Evolutionary conservation across 1,284 basidiomycete species (phyloP).

Genomic region (Golubevia sp.): DNA sequence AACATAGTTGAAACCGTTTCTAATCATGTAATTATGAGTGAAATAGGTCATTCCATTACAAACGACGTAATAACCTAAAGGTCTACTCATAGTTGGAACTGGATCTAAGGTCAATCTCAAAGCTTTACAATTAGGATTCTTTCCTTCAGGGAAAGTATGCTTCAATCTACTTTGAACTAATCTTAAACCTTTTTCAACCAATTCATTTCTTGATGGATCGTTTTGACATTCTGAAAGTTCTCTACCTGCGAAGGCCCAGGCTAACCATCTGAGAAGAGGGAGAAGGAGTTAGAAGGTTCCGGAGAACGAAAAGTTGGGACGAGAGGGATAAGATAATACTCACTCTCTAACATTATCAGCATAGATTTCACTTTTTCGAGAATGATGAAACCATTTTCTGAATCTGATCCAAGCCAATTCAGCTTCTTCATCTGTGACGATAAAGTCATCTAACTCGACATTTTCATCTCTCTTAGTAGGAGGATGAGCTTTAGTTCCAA

Average conservation of each 20-base stretch:
- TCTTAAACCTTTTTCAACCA: conserved; percentile 12
- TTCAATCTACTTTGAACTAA: conserved; percentile 7
- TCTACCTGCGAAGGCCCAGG: conserved; percentile 17
- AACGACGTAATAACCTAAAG: conserved; percentile 18
- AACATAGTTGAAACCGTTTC: conserved; percentile 10
- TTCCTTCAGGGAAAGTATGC: conserved; percentile 7
- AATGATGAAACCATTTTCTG: conserved; percentile 15
- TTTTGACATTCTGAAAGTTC: conserved; percentile 7
- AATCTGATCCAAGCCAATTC: conserved; percentile 2
- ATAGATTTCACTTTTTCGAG: conserved; percentile 12
- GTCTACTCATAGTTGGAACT: neutral
- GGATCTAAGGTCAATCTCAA: conserved; percentile 17
- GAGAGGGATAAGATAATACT: no score
- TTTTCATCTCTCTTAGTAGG: neutral
- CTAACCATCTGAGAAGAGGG: conserved; percentile 10
- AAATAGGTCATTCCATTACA: conserved; percentile 5
- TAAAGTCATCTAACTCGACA: neutral
- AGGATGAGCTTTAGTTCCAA: conserved; percentile 7
- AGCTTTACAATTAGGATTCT: conserved; percentile 8
- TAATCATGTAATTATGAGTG: conserved; percentile 5
- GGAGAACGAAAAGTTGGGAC: no score
- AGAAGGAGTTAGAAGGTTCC: no score
- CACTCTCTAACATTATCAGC: conserved; percentile 16
- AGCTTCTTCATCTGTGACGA: conserved; percentile 10
- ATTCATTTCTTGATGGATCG: conserved; percentile 2